Conservation (phyloP, 1,284 basidiomycete genomes). For the Puccinia hordei region DNA sequence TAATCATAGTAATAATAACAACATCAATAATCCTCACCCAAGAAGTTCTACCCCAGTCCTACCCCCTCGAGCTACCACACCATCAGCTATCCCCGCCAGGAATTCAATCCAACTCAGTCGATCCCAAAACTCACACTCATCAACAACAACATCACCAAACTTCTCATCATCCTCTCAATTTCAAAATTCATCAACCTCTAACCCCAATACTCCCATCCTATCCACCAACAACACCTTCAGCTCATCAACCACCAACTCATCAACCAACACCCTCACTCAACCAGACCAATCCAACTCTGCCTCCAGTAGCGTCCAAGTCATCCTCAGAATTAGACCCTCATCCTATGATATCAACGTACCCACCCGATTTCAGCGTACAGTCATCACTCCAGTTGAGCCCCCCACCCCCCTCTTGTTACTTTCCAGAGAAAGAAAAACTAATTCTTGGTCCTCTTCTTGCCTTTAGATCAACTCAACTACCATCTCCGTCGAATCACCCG, state of each 20-base stretch:
- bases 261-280: neutral
- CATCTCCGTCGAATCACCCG: slow-evolving; percentile 65
- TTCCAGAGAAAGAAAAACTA: too few relatives aligned
- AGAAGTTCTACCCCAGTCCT: neutral
- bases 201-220: too few relatives aligned
- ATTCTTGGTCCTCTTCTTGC: neutral
- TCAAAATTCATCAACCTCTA: neutral
- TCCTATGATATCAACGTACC: slow-evolving; percentile 78
- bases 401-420: too few relatives aligned
- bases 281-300: neutral
- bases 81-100: neutral
- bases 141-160: neutral
- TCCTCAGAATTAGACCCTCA: slow-evolving; percentile 86
- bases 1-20: too few relatives aligned
- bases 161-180: neutral
- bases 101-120: neutral
- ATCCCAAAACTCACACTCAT: neutral
- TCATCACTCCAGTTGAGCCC: slow-evolving; percentile 72
- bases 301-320: slow-evolving; percentile 61
- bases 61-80: neutral
- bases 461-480: slow-evolving; percentile 62
- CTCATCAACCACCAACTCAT: neutral
- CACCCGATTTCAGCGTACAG: slow-evolving; percentile 84
- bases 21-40: neutral
- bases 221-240: neutral